Conservation (phyloP, 352 stramenopile genomes). For the Lagenidium giganteum region DNA sequence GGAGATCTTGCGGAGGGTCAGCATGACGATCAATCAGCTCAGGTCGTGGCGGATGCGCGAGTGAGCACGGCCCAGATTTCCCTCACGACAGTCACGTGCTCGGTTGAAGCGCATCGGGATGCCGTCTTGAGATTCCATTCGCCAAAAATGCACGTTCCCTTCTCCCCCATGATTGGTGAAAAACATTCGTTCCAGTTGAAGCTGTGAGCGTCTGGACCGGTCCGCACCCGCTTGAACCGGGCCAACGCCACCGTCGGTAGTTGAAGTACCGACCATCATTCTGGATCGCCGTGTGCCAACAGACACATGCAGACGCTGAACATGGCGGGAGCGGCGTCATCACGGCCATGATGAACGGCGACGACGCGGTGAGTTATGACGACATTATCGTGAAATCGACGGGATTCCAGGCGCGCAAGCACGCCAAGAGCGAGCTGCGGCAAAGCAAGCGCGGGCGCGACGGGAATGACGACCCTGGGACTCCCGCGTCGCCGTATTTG, state of each 20-base stretch:
- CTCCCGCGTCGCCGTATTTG: too few relatives aligned
- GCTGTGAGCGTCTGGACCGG: slow-evolving; percentile 6
- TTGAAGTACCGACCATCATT: slow-evolving; percentile 3
- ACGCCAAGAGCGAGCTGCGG: too few relatives aligned
- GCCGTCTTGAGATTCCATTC: not conserved
- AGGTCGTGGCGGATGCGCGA: slow-evolving; percentile 14
- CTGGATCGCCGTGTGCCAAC: not conserved
- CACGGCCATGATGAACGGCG: not conserved
- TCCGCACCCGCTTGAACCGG: not conserved
- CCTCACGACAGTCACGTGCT: slow-evolving; percentile 3
- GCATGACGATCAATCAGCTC: slow-evolving; percentile 24
- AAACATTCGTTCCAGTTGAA: slow-evolving; percentile 21
- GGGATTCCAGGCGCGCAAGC: too few relatives aligned
- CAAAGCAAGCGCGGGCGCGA: slow-evolving; percentile 5
- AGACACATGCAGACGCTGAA: too few relatives aligned
- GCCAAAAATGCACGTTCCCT: slow-evolving; percentile 3
- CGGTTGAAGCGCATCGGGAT: too few relatives aligned
- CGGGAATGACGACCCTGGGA: slow-evolving; percentile 7
- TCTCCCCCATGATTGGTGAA: slow-evolving; percentile 19
- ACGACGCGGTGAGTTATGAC: not conserved
- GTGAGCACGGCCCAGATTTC: slow-evolving; percentile 5
- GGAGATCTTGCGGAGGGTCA: slow-evolving; percentile 33
- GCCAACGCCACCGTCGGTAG: not conserved
- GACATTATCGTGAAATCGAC: too few relatives aligned
- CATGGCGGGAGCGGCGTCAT: not conserved